These are phyloP conservation scores for Anthracocystis setariae DNA, from an alignment of 1,284 basidiomycete genomes.

Conservation along the genomic window DNA sequence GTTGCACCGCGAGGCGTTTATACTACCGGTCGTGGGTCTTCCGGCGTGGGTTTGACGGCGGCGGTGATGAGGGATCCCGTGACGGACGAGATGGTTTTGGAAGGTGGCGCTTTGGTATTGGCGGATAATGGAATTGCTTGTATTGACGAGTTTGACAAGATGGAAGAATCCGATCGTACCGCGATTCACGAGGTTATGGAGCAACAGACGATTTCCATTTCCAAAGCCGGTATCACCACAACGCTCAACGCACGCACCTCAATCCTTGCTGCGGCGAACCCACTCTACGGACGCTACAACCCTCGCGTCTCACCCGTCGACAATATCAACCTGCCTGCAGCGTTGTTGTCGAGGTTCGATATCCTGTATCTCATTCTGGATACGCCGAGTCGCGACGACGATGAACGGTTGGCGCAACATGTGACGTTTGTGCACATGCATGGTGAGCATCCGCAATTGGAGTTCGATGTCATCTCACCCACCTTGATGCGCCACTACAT, in stretches of 20 bases:
- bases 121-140: constrained; percentile 99
- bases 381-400: constrained; percentile 91
- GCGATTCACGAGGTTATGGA: constrained; percentile 99
- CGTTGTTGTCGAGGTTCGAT: constrained; percentile 94
- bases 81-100: constrained; percentile 98
- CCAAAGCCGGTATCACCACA: constrained; percentile 98
- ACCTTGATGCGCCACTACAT: constrained; percentile 95
- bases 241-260: constrained; percentile 98
- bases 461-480: constrained; percentile 78
- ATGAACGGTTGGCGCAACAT: constrained; percentile 94
- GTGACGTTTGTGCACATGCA: constrained; percentile 99
- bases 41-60: constrained; percentile 96
- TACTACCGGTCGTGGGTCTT: constrained; percentile 96
- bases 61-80: constrained; percentile 99
- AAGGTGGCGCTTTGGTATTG: constrained; percentile 96
- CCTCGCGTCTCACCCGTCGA: constrained; percentile 96
- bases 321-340: constrained; percentile 98
- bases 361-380: constrained; percentile 96
- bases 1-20: constrained; percentile 97
- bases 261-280: constrained; percentile 97
- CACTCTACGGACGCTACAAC: constrained; percentile 97
- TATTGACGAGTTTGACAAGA: constrained; percentile 99
- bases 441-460: constrained; percentile 83
- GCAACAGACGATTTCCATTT: constrained; percentile 99
- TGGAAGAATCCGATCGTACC: constrained; percentile 97